Evolutionary conservation across 2,329 filamentous ascomycete genomes (phyloP), one percentile per base, ranked within the genome.

Genomic region (Aaosphaeria arxii): DNA sequence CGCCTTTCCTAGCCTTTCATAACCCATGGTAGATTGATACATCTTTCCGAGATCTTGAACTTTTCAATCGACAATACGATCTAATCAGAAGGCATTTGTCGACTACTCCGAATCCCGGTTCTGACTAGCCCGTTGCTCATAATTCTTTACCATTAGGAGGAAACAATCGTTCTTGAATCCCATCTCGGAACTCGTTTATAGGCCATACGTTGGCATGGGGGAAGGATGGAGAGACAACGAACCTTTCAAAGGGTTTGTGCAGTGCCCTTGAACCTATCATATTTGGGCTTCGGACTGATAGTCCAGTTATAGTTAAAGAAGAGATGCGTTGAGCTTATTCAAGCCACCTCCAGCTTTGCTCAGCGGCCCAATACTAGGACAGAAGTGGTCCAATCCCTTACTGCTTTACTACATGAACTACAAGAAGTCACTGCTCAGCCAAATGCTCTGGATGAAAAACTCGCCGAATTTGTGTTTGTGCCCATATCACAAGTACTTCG

Each of bases 391-490:
- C 61, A 69, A 41, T 71, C 73, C 30, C 69, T 85, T 24, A 70
- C 77, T 43, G 58, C 65, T 1, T 61, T 85, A 5, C 64, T 78
- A 7, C 55, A 64, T 6, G 64, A 67, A 11, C 67, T 84, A 1
- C 50, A 57, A 24, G 42, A 56, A 0, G 49, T 72, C 42, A 50
- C 55, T 11, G 58, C 63, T 24, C 61, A 59, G 6, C 67, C 72
- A 33, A 61, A 70, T 53, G 58, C 65, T 1, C 66, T 97, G 13
- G 89, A 96, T 66, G 80, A 85, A 45, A 92, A 91, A 66, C 75
- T 97, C 13, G 90, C 91, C 11, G 91, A 96, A 74, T 99, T 97
- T 76, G 81, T 88, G 62, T 97, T 97, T 75, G 96, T 96, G 53
- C 94, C 94, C 0, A 76, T 99, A 0, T 91, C 89, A 0, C 87